These are phyloP conservation scores for Tuber umbilicatum DNA, from an alignment of 495 filamentous ascomycete genomes.

Conservation along the genomic window DNA sequence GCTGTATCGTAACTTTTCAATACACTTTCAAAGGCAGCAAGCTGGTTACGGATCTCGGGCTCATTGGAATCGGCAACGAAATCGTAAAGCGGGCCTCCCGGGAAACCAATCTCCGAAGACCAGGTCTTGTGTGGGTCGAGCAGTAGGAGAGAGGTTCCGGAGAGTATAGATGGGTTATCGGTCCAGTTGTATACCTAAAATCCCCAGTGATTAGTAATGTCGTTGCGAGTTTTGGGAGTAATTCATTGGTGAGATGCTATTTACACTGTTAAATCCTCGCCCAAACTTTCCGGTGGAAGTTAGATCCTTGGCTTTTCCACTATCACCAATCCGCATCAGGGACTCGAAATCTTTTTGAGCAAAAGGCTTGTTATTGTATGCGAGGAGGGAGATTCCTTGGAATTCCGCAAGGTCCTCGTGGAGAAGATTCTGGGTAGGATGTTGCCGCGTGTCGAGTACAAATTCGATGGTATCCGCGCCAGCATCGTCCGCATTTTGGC, in stretches of 20 bases:
- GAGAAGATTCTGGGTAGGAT: conserved; percentile 39
- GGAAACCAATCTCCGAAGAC: conserved; percentile 37
- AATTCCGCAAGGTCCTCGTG: conserved; percentile 41
- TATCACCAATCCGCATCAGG: conserved; percentile 44
- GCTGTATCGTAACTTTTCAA: conserved; percentile 16
- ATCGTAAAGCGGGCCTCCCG: conserved; percentile 44
- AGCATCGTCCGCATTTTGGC: conserved; percentile 45
- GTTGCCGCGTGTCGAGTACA: conserved; percentile 38
- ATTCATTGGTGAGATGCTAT: background rate
- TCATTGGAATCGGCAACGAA: conserved; percentile 40
- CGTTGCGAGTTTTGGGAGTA: background rate
- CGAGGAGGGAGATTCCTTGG: conserved; percentile 46
- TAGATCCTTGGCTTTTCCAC: conserved; percentile 42
- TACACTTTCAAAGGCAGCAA: conserved; percentile 41
- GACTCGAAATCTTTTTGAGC: conserved; percentile 43
- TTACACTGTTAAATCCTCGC: conserved; percentile 44
- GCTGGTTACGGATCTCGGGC: conserved; percentile 43
- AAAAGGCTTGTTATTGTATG: conserved; percentile 45
- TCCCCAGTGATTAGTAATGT: background rate
- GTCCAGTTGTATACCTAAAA: conserved; percentile 48
- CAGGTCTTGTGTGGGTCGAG: conserved; percentile 46
- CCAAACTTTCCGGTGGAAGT: conserved; percentile 45
- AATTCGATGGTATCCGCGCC: conserved; percentile 43
- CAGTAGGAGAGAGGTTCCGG: conserved; percentile 42
- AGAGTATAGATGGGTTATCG: conserved; percentile 46